Conservation (phyloP, 2,329 filamentous ascomycete species). For the Grosmannia clavigera region DNA sequence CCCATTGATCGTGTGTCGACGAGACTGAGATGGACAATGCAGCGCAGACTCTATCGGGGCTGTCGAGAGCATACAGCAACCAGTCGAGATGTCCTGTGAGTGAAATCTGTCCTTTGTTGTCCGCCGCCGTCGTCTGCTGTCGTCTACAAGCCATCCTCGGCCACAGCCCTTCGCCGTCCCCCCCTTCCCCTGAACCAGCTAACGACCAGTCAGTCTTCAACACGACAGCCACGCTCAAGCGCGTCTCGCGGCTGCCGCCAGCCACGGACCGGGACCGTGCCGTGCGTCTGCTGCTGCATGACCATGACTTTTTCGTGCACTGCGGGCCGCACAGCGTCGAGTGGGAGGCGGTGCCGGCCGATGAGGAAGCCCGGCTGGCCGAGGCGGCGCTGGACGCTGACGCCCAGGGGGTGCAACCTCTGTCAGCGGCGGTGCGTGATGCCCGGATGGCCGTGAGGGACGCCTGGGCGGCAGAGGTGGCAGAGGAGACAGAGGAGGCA, state of each 20-base stretch:
- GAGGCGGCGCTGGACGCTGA: conserved; percentile 18
- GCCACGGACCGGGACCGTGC: conserved; percentile 22
- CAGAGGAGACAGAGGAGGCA: background rate
- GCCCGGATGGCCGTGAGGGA: conserved; percentile 7
- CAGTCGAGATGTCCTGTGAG: background rate
- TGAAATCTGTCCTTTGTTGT: no score
- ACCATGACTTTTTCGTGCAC: conserved; percentile 37
- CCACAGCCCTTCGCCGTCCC: background rate
- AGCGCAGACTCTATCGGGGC: background rate
- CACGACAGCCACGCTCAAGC: conserved; percentile 27
- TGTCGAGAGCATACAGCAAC: background rate
- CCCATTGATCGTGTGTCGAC: no score
- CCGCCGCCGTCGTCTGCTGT: background rate
- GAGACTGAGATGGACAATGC: no score
- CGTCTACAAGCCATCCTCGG: no score
- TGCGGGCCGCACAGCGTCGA: conserved; percentile 39
- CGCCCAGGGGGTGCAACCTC: conserved; percentile 6
- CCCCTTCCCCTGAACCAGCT: background rate
- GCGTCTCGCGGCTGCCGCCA: conserved; percentile 30
- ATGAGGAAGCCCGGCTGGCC: conserved; percentile 16
- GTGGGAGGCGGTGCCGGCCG: conserved; percentile 23
- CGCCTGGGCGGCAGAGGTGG: background rate
- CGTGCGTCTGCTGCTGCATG: conserved; percentile 37
- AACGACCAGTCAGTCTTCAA: conserved; percentile 21
- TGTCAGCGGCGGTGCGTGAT: conserved; percentile 6